Conservation (phyloP, 2,329 filamentous ascomycete species). For the Botrytis elliptica region DNA sequence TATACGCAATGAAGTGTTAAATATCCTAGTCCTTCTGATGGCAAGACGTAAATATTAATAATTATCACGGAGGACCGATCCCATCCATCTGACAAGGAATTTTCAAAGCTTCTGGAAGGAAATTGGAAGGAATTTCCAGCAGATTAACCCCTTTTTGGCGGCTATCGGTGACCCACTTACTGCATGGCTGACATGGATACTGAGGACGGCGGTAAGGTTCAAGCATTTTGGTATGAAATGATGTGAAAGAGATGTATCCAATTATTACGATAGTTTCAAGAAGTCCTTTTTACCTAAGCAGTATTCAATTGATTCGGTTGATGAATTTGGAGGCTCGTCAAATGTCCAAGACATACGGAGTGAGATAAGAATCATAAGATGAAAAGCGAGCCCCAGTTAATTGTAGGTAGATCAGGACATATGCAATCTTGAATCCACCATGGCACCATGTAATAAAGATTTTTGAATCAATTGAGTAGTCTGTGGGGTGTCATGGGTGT, state of each 20-base stretch:
- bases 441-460: neutral
- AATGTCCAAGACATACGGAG: neutral
- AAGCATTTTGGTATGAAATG: neutral
- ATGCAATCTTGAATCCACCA: neutral
- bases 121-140: constrained; percentile 18
- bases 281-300: neutral
- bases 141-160: constrained; percentile 21
- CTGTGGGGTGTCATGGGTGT: neutral
- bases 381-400: neutral
- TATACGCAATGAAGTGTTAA: neutral
- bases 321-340: neutral
- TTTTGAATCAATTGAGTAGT: neutral
- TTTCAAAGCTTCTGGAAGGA: constrained; percentile 20
- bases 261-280: neutral
- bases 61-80: neutral
- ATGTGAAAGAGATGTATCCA: neutral
- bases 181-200: constrained; percentile 4
- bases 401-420: neutral
- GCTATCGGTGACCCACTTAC: constrained; percentile 5
- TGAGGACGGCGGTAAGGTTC: neutral
- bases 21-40: neutral
- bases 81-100: neutral
- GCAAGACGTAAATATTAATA: neutral
- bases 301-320: neutral
- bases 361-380: neutral